Percentiles rank a stretch among this genome's conserved stretches.
These are phyloP conservation scores for Xerocomellus amylosporus DNA, from an alignment of 768 basidiomycete genomes.

Conservation along the genomic window DNA sequence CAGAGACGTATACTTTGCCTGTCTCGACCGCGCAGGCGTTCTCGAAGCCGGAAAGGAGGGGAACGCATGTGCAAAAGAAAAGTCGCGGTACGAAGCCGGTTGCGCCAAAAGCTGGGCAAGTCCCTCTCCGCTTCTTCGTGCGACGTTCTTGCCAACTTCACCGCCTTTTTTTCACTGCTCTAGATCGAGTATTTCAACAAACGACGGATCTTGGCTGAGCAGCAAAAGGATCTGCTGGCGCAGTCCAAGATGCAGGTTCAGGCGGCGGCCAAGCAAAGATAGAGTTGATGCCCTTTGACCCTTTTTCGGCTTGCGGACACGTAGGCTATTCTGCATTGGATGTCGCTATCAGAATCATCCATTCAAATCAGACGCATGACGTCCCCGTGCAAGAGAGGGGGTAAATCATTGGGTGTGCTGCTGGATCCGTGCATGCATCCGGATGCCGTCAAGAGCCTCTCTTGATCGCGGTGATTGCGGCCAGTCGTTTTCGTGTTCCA, in stretches of 20 bases:
- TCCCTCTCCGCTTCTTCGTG: constrained; percentile 14
- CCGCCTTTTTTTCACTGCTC: not conserved
- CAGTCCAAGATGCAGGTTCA: constrained; percentile 40
- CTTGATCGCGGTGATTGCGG: constrained; percentile 6
- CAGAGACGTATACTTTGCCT: constrained; percentile 81
- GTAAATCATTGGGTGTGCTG: not conserved
- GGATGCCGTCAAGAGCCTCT: not conserved
- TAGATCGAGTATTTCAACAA: constrained; percentile 97
- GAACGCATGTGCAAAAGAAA: constrained; percentile 55
- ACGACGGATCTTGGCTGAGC: constrained; percentile 75
- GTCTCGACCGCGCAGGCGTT: constrained; percentile 68
- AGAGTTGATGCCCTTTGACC: not conserved
- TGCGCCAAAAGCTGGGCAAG: constrained; percentile 92
- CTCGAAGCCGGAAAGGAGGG: constrained; percentile 74
- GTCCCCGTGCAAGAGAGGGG: too few relatives aligned
- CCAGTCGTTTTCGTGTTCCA: not conserved
- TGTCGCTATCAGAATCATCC: not conserved
- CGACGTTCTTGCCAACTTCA: not conserved
- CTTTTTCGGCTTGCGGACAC: not conserved
- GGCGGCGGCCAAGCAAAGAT: constrained; percentile 24
- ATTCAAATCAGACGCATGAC: not conserved
- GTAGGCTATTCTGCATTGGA: not conserved
- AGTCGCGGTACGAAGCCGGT: constrained; percentile 58
- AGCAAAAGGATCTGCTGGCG: constrained; percentile 69
- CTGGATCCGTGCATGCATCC: not conserved